Evolutionary conservation across 139 green algal genomes (phyloP), one percentile per base, ranked within the genome.

Genomic region (Tetradesmus obliquus): DNA sequence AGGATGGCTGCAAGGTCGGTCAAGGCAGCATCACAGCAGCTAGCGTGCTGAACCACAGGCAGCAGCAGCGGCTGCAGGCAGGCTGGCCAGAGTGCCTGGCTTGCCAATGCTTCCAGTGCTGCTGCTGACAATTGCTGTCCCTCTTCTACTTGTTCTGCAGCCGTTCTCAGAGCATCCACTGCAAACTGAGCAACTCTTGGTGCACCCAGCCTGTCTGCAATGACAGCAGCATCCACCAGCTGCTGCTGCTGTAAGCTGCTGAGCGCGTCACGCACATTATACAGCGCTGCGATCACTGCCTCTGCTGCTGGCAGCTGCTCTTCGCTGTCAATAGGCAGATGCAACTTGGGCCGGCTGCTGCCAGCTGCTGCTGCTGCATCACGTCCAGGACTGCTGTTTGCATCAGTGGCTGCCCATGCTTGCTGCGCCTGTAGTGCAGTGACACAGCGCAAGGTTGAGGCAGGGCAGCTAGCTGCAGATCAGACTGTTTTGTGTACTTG

Each of bases 21-120:
- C 13, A 24, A 19, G 15, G 0, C 32, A 24, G 17, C 51, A 62
- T 85, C 13, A 9, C 80, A 85, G 80, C 80, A 85, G 51, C 80
- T 85, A 4, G 80, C 80, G n/a, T 24, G 51, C 13, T 9, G 17
- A 0, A 85, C 2, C 2, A 85, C 53, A 57, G 45, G 17, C 17
- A 54, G 80, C 80, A 85, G 80, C 80, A 85, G 53, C 51, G 12
- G 80, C 80, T 58, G 80, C 51, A 85, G 15, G 80, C 80, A 85
- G 51, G 3, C 17, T 58, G 80, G 80, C 80, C 80, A 85, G 51
- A 51, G 51, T 13, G 24, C 3, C 80, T 24, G 51, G 80, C 51
- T 58, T 0, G 80, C 80, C 32, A 85, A 13, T 45, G 51, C 80
- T 6, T 62, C 53, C 9, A 85, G 51, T n/a, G 80, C 51, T 85